Base-by-base conservation (phyloP, 495 filamentous ascomycete species). In the Haplographium delicatum region DNA sequence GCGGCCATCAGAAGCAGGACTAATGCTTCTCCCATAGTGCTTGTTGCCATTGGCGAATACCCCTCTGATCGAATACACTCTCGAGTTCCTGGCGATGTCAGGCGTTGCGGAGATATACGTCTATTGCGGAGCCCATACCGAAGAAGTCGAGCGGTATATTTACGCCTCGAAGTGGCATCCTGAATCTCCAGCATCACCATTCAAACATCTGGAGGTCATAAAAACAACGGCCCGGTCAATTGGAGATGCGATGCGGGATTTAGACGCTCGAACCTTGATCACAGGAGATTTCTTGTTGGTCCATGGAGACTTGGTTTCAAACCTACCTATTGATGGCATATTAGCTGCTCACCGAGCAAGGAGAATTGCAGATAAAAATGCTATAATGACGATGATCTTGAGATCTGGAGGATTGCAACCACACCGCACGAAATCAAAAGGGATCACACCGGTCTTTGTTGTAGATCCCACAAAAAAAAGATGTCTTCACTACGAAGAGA, bases 371-470 rank as follows among this genome's bases (percentile, higher is more conserved):
- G 87, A 95, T 68, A 91, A 93, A 62, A 90, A 95, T 64, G 89
- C 91, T 11, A 96, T 96, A 68, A 99, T 99, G 94, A 99, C 93
- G 20, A 89, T 97, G 82, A 75, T 99, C 19, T 69, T 97, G 44
- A 78, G 87, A 40, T 81, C 89, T 66, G 86, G 82, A 2, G 88
- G 88, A n/a, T 68, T 72, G 2, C 72, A 68, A 18, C 55, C 64
- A 23, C 88, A 95, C 66, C 73, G 85, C 16, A 88, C 85, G 24
- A 90, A 88, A 67, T 72, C 81, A 2, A 78, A 84, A 30, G 80
- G 82, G 1, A 76, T 85, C 50, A 82, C 77, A 11, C 91, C 91
- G 0, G 78, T 90, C 5, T 99, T 96, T 63, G 80, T 94, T 18
- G 74, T 96, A 53, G 89, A 96, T 56, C 83, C 88, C 0, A 76